Base-by-base conservation (phyloP, 495 filamentous ascomycete species). In the Hypoxylon lienhwacheense region DNA sequence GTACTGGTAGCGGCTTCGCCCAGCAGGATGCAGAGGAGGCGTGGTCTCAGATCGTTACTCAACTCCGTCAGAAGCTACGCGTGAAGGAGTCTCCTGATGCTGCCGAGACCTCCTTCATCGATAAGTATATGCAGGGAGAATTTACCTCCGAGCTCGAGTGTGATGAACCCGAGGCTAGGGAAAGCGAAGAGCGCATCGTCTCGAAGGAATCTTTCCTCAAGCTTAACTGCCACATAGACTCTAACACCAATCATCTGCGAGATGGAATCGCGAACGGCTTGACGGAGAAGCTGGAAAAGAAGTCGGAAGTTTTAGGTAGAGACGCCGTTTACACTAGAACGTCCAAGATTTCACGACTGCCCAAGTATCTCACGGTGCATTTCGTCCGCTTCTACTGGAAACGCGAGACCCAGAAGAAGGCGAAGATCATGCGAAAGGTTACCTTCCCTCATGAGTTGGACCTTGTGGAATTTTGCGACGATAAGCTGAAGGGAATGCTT, bases 341-440 rank as follows among this genome's bases (percentile, higher is more conserved):
- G 6, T 96, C 91, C 21, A 84, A 85, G 53, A 91, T 98, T 57
- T 79, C 90, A 16, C 86, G 92, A 6, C 70, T 97, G 49, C 93
- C 93, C 8, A 96, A 95, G 66, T 96, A 98, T 55, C 78, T 98
- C 21, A 92, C 93, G 10, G 91, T 97, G 4, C 93, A 98, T 66
- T 96, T 98, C 66, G 88, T 98, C 53, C 90, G 93, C 53, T 98
- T 98, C 74, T 96, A 89, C 76, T 98, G 95, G 95, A 91, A 95
- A 67, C 81, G 86, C 14, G 88, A 91, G 49, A 88, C 87, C 5
- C 84, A 92, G 67, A 97, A 97, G 79, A 98, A 98, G 76, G 90
- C 91, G 46, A 98, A 98, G 81, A 98, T 98, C 64, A 91, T 98
- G 91, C 87, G 91, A 60, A 98, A 97, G 70, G 93, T 98, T 34